Evolutionary conservation across 2,329 filamentous ascomycete species (phyloP).

Genomic region (Aspergillus hortae): DNA sequence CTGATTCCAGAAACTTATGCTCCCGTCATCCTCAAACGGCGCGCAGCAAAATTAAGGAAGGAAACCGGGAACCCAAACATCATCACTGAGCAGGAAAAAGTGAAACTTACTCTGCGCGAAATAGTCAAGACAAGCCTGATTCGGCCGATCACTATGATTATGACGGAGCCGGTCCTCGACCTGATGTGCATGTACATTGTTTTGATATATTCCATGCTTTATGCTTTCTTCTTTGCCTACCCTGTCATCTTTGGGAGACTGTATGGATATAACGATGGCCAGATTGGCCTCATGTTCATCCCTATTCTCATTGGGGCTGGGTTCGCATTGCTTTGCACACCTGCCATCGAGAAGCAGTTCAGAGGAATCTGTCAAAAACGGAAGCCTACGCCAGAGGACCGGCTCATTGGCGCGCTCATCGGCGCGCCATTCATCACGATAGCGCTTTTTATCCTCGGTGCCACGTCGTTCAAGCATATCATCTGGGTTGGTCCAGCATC

Average conservation of each 20-base stretch:
- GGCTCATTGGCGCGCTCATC: slow-evolving; percentile 71
- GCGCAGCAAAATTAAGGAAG: slow-evolving; percentile 29
- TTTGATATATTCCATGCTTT: slow-evolving; percentile 45
- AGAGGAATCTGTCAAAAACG: slow-evolving; percentile 57
- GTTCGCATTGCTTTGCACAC: slow-evolving; percentile 29
- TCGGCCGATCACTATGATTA: slow-evolving; percentile 73
- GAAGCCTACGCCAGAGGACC: slow-evolving; percentile 67
- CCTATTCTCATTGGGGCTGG: slow-evolving; percentile 31
- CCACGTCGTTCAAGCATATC: slow-evolving; percentile 57
- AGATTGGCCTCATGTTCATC: slow-evolving; percentile 43
- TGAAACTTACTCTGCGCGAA: slow-evolving; percentile 22
- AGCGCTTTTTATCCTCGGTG: slow-evolving; percentile 60
- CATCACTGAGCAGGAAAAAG: slow-evolving; percentile 30
- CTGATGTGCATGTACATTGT: slow-evolving; percentile 73
- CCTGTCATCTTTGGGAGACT: slow-evolving; percentile 70
- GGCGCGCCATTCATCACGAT: slow-evolving; percentile 66
- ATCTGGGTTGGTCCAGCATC: slow-evolving; percentile 55
- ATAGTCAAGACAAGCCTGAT: slow-evolving; percentile 65
- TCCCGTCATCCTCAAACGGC: slow-evolving; percentile 31
- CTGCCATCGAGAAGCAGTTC: slow-evolving; percentile 70
- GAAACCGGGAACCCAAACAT: slow-evolving; percentile 30
- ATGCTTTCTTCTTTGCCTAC: slow-evolving; percentile 44
- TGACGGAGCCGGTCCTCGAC: slow-evolving; percentile 47
- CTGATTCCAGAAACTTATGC: slow-evolving; percentile 35
- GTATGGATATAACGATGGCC: slow-evolving; percentile 48